Evolutionary conservation across 306 rosid genomes (phyloP).

Genomic region (Dryas drummondii): DNA sequence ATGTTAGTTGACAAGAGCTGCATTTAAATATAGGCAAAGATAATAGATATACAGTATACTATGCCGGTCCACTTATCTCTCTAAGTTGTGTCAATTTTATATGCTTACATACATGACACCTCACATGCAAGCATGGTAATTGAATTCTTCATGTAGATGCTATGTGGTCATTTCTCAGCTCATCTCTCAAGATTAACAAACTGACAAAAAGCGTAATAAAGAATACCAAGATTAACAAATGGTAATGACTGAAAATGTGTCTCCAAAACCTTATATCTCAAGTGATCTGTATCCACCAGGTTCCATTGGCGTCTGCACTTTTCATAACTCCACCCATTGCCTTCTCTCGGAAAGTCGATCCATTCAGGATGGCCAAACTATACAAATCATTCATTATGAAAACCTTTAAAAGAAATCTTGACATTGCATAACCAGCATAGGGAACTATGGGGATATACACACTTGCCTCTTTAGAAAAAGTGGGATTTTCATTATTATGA

Average conservation of each 20-base stretch:
- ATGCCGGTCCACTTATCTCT: background rate
- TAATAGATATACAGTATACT: background rate
- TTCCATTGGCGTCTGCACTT: constrained; percentile 96
- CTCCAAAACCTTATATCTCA: constrained; percentile 73
- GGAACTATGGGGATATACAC: background rate
- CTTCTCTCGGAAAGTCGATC: constrained; percentile 99
- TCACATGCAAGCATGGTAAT: background rate
- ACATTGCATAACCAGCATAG: background rate
- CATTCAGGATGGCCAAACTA: constrained; percentile 99
- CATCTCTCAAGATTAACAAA: background rate
- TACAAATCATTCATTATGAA: constrained; percentile 3
- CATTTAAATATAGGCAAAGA: background rate
- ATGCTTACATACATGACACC: background rate
- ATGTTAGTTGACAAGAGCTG: background rate
- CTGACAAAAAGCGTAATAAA: background rate
- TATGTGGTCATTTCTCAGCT: background rate
- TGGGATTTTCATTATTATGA: background rate
- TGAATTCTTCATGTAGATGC: background rate
- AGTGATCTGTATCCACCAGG: constrained; percentile 76
- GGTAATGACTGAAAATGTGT: background rate
- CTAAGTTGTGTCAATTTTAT: background rate
- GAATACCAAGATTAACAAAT: background rate
- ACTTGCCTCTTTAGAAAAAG: background rate
- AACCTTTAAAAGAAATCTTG: constrained; percentile 1
- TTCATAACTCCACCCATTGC: constrained; percentile 95